Evolutionary conservation across 805 yeast species (phyloP), one percentile per base, ranked within the genome.

Genomic region (Saccharomycopsis capsularis): DNA sequence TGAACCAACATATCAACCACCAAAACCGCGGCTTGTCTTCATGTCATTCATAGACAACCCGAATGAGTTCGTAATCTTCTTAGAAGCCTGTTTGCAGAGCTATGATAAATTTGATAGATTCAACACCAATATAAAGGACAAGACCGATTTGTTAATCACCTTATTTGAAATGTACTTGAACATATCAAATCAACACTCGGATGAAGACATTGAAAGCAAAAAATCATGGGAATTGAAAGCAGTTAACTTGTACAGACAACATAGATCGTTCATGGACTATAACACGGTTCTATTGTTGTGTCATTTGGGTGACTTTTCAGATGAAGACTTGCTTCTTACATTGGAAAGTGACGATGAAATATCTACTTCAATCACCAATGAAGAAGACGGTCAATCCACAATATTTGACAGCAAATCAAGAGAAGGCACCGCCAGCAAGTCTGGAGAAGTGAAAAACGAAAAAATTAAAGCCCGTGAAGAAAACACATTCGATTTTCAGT

Each of bases 71-170:
- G 93, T 90, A 23, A 85, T 86, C 5, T 93, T 93, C 55, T 64
- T 93, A 49, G 99, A 93, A 62, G 97, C 98, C 0, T 88, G 96
- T 57, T 66, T 89, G 15, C 86, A 82, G 57, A 74, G 85, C 11
- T 85, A 85, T 60, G 89, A 82, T 48, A 74, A 74, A 49, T 85
- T 81, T 59, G 93, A 85, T 46, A 91, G 93, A 0, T 65, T 63
- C 40, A 64, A 61, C 44, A 29, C 42, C 15, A 71, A 76, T 45
- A 64, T 64, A 3, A 77, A 75, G 53, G 96, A 91, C 58, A 78
- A 81, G 56, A 75, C 75, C 45, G 95, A 83, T 42, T 71, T 91
- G 40, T 68, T 85, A 48, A 78, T 85, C 2, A 87, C 97, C 0
- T 68, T 91, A 35, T 85, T 81, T 59, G 97, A 91, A 59, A 71